Base-by-base conservation (phyloP, 2,329 filamentous ascomycete species). In the Arthrocladium fulminans region DNA sequence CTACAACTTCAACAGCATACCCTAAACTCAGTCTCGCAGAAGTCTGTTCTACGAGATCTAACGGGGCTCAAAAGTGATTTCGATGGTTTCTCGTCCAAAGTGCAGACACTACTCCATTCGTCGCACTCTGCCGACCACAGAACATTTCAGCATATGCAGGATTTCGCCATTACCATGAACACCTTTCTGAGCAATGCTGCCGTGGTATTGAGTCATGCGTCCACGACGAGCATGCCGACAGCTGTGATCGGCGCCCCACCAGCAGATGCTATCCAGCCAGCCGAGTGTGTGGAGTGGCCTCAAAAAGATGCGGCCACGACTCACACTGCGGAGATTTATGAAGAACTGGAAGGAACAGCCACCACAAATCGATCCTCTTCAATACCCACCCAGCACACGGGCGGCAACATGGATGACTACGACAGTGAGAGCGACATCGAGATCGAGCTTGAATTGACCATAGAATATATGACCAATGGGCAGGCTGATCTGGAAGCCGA, bases 1-100 rank as follows among this genome's bases (percentile, higher is more conserved):
- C 50, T 56, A 24, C 53, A 54, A 37, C 50, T 56, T 5, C 50
- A 53, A 44, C 55, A 56, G 30, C 38, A 50, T 13, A 42, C 50
- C 34, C 48, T 52, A 20, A 48, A 39, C n/a, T n/a, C n/a, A 10
- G 12, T 30, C 5, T 7, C 24, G 12, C 43, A 34, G 6, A n/a
- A 37, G 10, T 15, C 8, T 22, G 22, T 30, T 12, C 8, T n/a
- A 13, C 44, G 22, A 9, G 23, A 22, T 20, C 10, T 44, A 2
- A 22, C 24, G 13, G 19, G 17, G 9, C 25, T 44, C 3, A 44
- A 30, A 15, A 34, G n/a, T 13, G 41, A 44, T 17, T 9, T 17
- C 41, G 25, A 44, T n/a, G 19, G 10, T 6, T 44, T 44, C 25
- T 44, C 24, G 7, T 30, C 41, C 13, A 30, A 44, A n/a, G 13